Evolutionary conservation across 1,139 yeast species (phyloP).

Genomic region (Diutina catenulata): DNA sequence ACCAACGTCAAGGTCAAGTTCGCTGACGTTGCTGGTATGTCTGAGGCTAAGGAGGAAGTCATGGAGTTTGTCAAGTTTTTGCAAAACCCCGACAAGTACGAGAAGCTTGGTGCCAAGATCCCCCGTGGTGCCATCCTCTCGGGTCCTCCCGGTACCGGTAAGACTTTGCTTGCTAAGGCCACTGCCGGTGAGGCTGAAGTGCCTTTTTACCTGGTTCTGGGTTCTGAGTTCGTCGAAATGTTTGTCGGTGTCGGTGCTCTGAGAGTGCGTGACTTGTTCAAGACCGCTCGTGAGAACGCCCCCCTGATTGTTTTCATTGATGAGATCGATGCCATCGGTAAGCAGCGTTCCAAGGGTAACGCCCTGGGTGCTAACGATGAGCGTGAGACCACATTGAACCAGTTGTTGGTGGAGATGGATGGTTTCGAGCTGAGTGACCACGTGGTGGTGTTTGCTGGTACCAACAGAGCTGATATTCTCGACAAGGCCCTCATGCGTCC

Average conservation of each 20-base stretch:
- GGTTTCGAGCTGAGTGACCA: slow-evolving; percentile 87
- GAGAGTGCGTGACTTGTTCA: slow-evolving; percentile 88
- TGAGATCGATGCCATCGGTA: slow-evolving; percentile 97
- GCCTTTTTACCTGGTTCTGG: slow-evolving; percentile 88
- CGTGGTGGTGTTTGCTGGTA: slow-evolving; percentile 94
- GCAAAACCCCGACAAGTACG: slow-evolving; percentile 81
- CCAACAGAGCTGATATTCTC: slow-evolving; percentile 86
- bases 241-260: slow-evolving; percentile 99
- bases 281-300: slow-evolving; percentile 85
- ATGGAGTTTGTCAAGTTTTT: slow-evolving; percentile 94
- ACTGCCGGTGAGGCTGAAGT: slow-evolving; percentile 99
- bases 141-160: slow-evolving; percentile 99
- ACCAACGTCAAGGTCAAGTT: slow-evolving; percentile 81
- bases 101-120: slow-evolving; percentile 86
- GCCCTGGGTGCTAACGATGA: slow-evolving; percentile 90
- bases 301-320: slow-evolving; percentile 92
- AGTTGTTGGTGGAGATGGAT: slow-evolving; percentile 94
- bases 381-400: slow-evolving; percentile 92
- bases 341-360: slow-evolving; percentile 76
- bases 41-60: slow-evolving; percentile 95
- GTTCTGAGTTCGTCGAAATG: slow-evolving; percentile 98
- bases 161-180: slow-evolving; percentile 92
- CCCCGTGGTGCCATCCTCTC: slow-evolving; percentile 96
- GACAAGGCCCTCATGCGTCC: slow-evolving; percentile 93
- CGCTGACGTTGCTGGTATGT: slow-evolving; percentile 94